Evolutionary conservation across 2,329 filamentous ascomycete species (phyloP).

Genomic region (Scortechinia acanthostroma): DNA sequence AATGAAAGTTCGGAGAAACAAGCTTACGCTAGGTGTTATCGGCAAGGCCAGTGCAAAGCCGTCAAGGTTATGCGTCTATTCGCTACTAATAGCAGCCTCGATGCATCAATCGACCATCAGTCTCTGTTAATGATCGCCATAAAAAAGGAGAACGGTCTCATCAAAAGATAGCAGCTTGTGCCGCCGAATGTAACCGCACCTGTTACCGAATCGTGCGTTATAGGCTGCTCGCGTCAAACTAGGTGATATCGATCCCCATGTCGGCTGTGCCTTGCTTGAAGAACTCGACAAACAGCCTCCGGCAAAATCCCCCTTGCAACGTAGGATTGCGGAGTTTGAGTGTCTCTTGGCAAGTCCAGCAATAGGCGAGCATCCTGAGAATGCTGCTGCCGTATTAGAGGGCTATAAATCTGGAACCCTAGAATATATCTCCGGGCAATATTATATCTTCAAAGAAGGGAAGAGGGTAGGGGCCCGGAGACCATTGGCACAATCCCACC

Average conservation of each 20-base stretch:
- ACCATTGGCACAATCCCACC: not conserved
- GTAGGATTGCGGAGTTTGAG: not conserved
- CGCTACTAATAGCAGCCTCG: no score
- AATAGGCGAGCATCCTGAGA: not conserved
- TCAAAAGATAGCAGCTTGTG: no score
- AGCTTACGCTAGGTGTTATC: no score
- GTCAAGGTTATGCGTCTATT: no score
- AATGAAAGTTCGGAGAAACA: no score
- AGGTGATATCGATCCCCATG: not conserved
- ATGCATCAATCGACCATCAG: no score
- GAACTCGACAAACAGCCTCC: not conserved
- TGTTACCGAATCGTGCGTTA: no score
- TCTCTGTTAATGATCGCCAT: no score
- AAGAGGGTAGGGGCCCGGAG: not conserved
- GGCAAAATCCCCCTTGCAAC: not conserved
- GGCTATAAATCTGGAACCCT: not conserved
- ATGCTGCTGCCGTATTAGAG: not conserved
- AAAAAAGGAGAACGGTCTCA: no score
- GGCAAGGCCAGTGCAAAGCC: no score
- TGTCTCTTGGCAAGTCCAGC: not conserved
- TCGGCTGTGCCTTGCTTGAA: not conserved
- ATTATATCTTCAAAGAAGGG: not conserved
- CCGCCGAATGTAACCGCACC: no score
- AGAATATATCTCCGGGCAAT: not conserved
- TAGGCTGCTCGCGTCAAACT: no score